Evolutionary conservation across 73 alveolate genomes (phyloP).

Genomic region (Paramecium caudatum): DNA sequence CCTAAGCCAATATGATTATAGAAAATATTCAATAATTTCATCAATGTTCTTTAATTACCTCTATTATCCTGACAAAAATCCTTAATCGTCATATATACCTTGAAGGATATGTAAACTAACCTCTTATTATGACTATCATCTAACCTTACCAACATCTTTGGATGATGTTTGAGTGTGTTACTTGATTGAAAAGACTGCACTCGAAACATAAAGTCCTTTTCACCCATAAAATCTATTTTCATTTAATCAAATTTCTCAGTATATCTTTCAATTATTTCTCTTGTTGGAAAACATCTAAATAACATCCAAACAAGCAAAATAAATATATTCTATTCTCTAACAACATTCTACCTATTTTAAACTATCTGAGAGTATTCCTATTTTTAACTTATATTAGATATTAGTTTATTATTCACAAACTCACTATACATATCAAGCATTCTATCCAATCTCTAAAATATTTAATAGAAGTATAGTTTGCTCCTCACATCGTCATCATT

Average conservation of each 20-base stretch:
- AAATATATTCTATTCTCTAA: slow-evolving; percentile 60
- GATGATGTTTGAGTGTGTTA: slow-evolving; percentile 56
- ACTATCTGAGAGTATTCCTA: slow-evolving; percentile 43
- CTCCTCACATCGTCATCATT: slow-evolving; percentile 61
- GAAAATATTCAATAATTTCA: slow-evolving; percentile 40
- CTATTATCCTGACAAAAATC: slow-evolving; percentile 53
- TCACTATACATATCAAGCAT: slow-evolving; percentile 61
- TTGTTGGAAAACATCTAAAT: slow-evolving; percentile 63
- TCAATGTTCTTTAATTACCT: slow-evolving; percentile 24
- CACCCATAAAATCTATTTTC: slow-evolving; percentile 52
- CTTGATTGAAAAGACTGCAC: slow-evolving; percentile 12
- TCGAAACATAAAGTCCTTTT: slow-evolving; percentile 60
- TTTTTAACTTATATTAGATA: slow-evolving; percentile 9
- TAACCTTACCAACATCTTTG: slow-evolving; percentile 18
- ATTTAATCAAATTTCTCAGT: neutral
- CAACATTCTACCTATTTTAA: slow-evolving; percentile 49
- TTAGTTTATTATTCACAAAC: slow-evolving; percentile 41
- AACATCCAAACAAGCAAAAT: slow-evolving; percentile 66
- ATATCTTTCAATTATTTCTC: slow-evolving; percentile 53
- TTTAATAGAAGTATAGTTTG: slow-evolving; percentile 44
- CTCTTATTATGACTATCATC: slow-evolving; percentile 53
- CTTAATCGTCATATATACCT: slow-evolving; percentile 47
- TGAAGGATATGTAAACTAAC: neutral
- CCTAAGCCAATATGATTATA: slow-evolving; percentile 57
- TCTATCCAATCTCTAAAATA: slow-evolving; percentile 24